These are phyloP conservation scores for Penicillium sp. DNA, from an alignment of 2,329 filamentous ascomycete genomes.

Conservation along the genomic window DNA sequence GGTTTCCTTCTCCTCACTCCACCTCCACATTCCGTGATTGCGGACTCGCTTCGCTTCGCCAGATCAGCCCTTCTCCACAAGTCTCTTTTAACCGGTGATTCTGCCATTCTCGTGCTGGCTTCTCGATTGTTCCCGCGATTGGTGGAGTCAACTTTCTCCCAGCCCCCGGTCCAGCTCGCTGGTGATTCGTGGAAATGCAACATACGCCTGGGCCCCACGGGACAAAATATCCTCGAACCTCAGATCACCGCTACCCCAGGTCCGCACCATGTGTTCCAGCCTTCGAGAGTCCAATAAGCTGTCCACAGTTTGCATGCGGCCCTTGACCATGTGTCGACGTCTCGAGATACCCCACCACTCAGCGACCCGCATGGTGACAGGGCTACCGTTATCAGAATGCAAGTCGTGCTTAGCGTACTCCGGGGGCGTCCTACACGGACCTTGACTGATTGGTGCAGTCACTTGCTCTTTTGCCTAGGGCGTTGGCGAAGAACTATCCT, in stretches of 20 bases:
- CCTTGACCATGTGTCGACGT: slow-evolving; percentile 11
- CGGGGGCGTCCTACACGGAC: slow-evolving; percentile 10
- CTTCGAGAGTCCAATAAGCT: slow-evolving; percentile 14
- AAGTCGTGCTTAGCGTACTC: slow-evolving; percentile 22
- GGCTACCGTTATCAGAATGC: slow-evolving; percentile 19
- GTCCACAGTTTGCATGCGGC: background rate
- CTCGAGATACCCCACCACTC: slow-evolving; percentile 32
- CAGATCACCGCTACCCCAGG: slow-evolving; percentile 28
- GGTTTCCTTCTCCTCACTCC: background rate
- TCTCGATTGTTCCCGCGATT: slow-evolving; percentile 22
- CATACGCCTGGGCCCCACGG: slow-evolving; percentile 11
- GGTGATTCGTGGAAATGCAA: slow-evolving; percentile 35
- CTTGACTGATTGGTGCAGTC: slow-evolving; percentile 18
- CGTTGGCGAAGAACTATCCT: slow-evolving; percentile 3
- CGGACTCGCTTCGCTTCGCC: slow-evolving; percentile 7
- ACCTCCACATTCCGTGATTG: background rate
- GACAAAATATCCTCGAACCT: slow-evolving; percentile 38
- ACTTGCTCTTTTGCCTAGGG: slow-evolving; percentile 9
- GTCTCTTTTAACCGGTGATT: background rate
- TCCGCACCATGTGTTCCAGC: background rate
- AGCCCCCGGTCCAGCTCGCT: background rate
- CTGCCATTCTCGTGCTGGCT: background rate
- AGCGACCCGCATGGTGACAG: slow-evolving; percentile 21
- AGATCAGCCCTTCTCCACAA: background rate
- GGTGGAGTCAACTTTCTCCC: slow-evolving; percentile 31